Evolutionary conservation across 495 filamentous ascomycete genomes (phyloP), one percentile per base, ranked within the genome.

Genomic region (Talaromyces borbonicus): DNA sequence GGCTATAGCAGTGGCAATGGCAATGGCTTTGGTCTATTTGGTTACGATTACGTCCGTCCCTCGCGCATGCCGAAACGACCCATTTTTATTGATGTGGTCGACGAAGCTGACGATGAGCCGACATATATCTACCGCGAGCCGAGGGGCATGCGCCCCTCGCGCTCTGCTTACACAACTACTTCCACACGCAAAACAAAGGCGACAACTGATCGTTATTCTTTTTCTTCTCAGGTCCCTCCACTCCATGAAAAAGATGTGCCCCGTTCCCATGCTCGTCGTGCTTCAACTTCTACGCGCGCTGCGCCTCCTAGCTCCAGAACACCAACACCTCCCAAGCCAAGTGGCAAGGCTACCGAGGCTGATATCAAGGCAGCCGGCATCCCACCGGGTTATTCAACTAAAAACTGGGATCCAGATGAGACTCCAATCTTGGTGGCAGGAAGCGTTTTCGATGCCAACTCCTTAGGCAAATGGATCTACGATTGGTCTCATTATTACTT

Each of bases 401-500:
- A 97, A 71, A 96, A 99, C 74, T 99, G 92, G 92, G 93, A 97
- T 59, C 90, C 90, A 1, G 81, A 80, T 35, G 89, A 95, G 65
- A 86, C 87, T 53, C 85, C 92, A 25, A 94, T 98, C 62, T 80
- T 95, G 60, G 76, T 98, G 5, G 76, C 97, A 7, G 92, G 92
- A 32, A 93, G 86, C 59, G 92, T 97, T 36, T 98, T 97, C 59
- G 93, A 97, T 57, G 86, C 92, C 62, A 95, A 95, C 75, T 93
- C 87, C 16, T 76, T 98, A 12, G 92, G 92, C 56, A 95, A 95
- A 66, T 98, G 92, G 92, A 90, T 98, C 61, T 98, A 95, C 69
- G 94, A 98, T 74, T 98, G 92, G 92, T 96, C 92, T 24, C 87
- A 96, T 49, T 96, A 87, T 69, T 81, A 84, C 61, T 84, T 93